phyloP scores from a whole-genome alignment of 441 rosid species.

The Capsella rubella region DNA sequence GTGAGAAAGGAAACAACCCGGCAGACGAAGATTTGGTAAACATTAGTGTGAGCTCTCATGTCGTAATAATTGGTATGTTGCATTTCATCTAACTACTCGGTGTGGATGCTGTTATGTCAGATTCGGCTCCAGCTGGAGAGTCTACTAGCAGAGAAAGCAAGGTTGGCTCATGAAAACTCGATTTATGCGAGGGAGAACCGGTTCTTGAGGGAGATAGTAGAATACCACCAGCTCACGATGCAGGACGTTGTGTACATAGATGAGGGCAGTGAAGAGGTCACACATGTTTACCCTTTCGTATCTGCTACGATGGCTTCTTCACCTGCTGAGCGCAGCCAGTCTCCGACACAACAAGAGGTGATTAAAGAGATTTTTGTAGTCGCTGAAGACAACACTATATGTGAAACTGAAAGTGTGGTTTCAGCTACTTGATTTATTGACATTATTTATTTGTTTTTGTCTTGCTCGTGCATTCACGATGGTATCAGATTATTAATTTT shows the following conservation, averaged over 20 bases:
- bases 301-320: constrained; percentile 54
- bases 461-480: background rate
- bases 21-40: constrained; percentile 93
- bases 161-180: constrained; percentile 87
- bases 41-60: background rate
- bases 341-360: constrained; percentile 36
- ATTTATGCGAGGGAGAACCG: constrained; percentile 83
- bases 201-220: constrained; percentile 87
- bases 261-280: constrained; percentile 78
- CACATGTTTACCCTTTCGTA: constrained; percentile 67
- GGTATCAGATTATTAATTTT: background rate
- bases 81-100: constrained; percentile 9
- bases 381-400: constrained; percentile 12
- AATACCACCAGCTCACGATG: constrained; percentile 93
- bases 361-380: constrained; percentile 45
- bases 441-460: constrained; percentile 3
- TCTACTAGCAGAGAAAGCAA: constrained; percentile 88
- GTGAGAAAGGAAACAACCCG: constrained; percentile 71
- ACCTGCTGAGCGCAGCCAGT: constrained; percentile 41
- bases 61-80: background rate
- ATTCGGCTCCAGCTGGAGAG: constrained; percentile 95
- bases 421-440: constrained; percentile 7
- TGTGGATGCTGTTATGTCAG: constrained; percentile 45
- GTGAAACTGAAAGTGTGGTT: constrained; percentile 11
- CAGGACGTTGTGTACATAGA: constrained; percentile 88